Evolutionary conservation across 176 grass and related monocot species (phyloP), one percentile per base, ranked within the genome.

Genomic region (Canna indica): DNA sequence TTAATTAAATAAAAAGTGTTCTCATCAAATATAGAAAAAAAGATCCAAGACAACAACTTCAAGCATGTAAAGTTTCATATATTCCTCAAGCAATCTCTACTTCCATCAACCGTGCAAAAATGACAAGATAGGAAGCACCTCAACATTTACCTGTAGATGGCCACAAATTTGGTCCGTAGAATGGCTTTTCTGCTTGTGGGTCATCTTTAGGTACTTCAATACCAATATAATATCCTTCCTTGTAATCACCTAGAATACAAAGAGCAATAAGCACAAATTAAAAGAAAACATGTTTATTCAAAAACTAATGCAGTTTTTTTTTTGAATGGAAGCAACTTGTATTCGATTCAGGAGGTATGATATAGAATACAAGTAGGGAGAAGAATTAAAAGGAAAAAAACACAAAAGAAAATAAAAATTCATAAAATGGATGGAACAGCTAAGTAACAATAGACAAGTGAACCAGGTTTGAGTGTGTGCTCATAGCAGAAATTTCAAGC

Each of bases 131-230:
- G 39, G 59, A 68, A 16, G 4, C 25, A 17, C 41, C 13, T 7
- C 11, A 57, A 71, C 5, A 88, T 36, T 80, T 75, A 80, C 93
- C 81, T 76, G 72, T 68, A 70, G 81, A 75, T 77, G 88, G 93
- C 93, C 93, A 96, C 79, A 90, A 82, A 81, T 96, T 96, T 83
- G 93, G 84, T 71, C 88, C 93, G 83, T 83, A 91, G 83, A 96
- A 97, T 87, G 89, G 89, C 73, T 53, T 90, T 47, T 85, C 82
- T 85, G 84, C 82, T 80, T 90, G 69, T 64, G 82, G 84, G 79
- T 85, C 76, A 76, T 87, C 84, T 83, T 75, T 77, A 64, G 86
- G 86, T 69, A 93, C 77, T 81, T 97, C 89, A 60, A 97, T 52
- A 67, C 89, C 94, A 58, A 97, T 92, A 47, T 90, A 90, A 73